Base-by-base conservation (phyloP, 2,329 filamentous ascomycete species). In the Chaetomium sp. region DNA sequence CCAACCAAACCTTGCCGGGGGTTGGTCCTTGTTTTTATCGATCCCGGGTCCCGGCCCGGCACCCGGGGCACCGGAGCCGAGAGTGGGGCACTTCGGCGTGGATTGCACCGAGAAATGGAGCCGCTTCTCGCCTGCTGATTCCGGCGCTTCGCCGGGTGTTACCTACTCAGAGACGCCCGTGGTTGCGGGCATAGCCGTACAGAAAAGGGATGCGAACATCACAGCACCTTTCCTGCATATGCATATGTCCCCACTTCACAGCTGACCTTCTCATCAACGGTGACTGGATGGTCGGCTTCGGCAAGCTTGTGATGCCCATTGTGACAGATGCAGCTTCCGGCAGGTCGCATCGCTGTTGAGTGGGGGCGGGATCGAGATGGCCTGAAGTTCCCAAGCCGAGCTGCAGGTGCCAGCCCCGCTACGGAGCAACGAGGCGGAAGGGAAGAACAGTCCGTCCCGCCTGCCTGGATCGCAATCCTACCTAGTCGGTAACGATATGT, bases 221-320 rank as follows among this genome's bases (percentile, higher is more conserved):
- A 10, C 29, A 10, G 57, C 38, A 64, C 21, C 27, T 5, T 8
- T 56, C 62, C 42, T 60, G 49, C 62, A 64, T 56, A 64, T 13
- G 33, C 38, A 25, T 64, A 60, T 21, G 57, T 33, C 27, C 55
- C 62, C 6, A 51, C 62, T 57, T 64, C 62, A 31, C 57, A 60
- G 42, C 47, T 23, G 35, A 81, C 21, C 71, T 82, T 82, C 71
- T 82, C 79, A 38, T 81, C 75, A 16, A 75, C 73, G 50, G 75
- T 80, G 13, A 78, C 79, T 13, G 78, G 77, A 62, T 72, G 65
- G 25, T 55, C 64, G 16, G 60, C 63, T 61, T 80, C 79, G 10
- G 78, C 79, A 5, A 78, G 68, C 58, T 75, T 76, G 66, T 74
- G 75, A 27, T 19, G 35, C 13, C 12, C 35, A 42, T 42, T 13